Evolutionary conservation across 2,329 filamentous ascomycete species (phyloP), one percentile per base, ranked within the genome.

Genomic region (Monosporascus sp.): DNA sequence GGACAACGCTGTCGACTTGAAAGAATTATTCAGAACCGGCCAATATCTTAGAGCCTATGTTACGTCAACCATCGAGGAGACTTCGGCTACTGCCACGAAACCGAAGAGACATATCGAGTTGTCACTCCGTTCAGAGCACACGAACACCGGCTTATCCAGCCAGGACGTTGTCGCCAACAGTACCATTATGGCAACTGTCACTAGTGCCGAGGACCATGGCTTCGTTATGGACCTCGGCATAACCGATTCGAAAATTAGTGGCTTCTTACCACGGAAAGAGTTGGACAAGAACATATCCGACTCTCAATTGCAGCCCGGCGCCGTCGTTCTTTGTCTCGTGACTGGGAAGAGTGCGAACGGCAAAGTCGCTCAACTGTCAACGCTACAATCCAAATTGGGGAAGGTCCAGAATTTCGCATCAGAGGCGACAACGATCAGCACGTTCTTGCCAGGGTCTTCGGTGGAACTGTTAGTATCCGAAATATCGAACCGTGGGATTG

Each of bases 181-280:
- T 59, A 91, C 89, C 46, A 76, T 97, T 20, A 95, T 97, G 79
- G 93, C 91, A 2, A 87, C 91, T 0, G 86, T 99, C 25, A 73
- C 81, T 49, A 99, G 93, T 70, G 87, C 95, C n/a, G 93, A 99
- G 71, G 95, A 99, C 63, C 92, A 96, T 65, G 94, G 94, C 57
- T 81, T 94, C 54, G 83, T 97, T 52, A 96, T 99, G 90, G 90
- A 97, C 62, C 73, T 97, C 38, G 90, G 90, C 18, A 76, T 97
- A 7, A 77, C 85, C 37, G 82, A 85, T 50, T 74, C 79, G 35
- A 79, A 82, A 38, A 69, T 92, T 50, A 86, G 85, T 58, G 94
- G 89, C 3, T 99, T 99, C 72, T 78, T 99, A 65, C 83, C 90
- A 5, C 88, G 87, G 56, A 90, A 88, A 65, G 91, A 97, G 67